Conservation (phyloP, 306 rosid genomes). For the Carpinus viminea region DNA sequence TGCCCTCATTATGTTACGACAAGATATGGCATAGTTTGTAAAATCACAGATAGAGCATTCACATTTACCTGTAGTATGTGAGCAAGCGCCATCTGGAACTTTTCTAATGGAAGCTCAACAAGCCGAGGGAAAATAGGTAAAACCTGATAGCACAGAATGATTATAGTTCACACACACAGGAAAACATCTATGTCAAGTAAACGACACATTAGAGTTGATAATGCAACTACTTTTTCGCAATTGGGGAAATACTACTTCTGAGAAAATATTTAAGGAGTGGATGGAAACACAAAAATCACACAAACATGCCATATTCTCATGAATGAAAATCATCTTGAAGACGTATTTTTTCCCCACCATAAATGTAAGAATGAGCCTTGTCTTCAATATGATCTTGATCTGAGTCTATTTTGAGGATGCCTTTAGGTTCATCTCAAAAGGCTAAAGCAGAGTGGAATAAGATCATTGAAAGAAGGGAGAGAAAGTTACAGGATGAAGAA, state of each 20-base stretch:
- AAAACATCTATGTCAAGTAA: background rate
- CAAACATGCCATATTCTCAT: constrained; percentile 15
- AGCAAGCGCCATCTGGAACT: constrained; percentile 97
- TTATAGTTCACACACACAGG: constrained; percentile 25
- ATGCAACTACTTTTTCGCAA: constrained; percentile 6
- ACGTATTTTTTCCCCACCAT: background rate
- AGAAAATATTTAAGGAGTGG: constrained; percentile 5
- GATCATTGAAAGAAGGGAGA: no score
- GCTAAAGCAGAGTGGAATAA: background rate
- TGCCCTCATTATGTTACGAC: background rate
- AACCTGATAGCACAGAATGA: constrained; percentile 60
- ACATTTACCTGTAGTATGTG: constrained; percentile 86
- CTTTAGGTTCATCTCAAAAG: background rate
- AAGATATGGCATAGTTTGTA: background rate
- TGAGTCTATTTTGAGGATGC: background rate
- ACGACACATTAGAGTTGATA: constrained; percentile 7
- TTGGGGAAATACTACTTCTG: background rate
- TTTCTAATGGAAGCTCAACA: constrained; percentile 87
- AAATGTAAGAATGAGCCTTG: background rate
- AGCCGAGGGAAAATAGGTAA: constrained; percentile 92
- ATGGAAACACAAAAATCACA: background rate
- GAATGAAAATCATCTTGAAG: background rate
- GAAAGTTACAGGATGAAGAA: no score
- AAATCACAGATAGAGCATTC: constrained; percentile 25
- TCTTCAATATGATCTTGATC: background rate